These are phyloP conservation scores for Nicotiana knightiana DNA, from an alignment of 257 asterid genomes.

Conservation along the genomic window DNA sequence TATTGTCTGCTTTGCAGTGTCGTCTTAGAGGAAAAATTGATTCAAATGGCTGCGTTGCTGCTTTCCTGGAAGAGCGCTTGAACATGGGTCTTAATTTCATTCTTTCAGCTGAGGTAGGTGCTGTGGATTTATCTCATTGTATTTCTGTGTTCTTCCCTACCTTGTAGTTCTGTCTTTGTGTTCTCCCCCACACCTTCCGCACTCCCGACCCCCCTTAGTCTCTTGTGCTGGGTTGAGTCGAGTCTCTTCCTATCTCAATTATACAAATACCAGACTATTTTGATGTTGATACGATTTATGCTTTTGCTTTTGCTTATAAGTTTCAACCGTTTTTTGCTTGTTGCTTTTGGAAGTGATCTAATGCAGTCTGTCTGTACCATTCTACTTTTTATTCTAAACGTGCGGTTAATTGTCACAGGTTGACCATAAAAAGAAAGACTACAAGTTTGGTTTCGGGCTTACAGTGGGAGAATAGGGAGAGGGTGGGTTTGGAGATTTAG, in stretches of 20 bases:
- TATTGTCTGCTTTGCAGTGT: constrained; percentile 37
- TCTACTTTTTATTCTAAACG: neutral
- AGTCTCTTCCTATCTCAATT: no score
- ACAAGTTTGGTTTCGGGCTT: constrained; percentile 80
- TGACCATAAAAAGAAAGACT: constrained; percentile 79
- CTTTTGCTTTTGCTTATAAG: neutral
- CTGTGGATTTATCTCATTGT: neutral
- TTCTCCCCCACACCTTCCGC: neutral
- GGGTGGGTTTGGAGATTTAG: neutral
- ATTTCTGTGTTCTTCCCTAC: neutral
- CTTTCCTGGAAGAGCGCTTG: constrained; percentile 76
- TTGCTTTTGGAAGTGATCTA: neutral
- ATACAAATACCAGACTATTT: neutral
- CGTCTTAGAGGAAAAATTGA: constrained; percentile 92
- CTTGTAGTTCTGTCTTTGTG: neutral
- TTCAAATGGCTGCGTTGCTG: constrained; percentile 70
- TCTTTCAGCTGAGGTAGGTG: constrained; percentile 86
- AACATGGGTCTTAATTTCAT: constrained; percentile 82
- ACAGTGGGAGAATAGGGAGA: constrained; percentile 71
- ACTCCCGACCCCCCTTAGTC: neutral
- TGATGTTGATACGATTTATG: neutral
- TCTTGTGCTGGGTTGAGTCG: neutral
- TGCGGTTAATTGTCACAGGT: constrained; percentile 38
- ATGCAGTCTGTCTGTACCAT: neutral
- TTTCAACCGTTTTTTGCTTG: neutral